Evolutionary conservation across 148 eudicot genomes (phyloP).

Genomic region (Rhododendron mucronatum): DNA sequence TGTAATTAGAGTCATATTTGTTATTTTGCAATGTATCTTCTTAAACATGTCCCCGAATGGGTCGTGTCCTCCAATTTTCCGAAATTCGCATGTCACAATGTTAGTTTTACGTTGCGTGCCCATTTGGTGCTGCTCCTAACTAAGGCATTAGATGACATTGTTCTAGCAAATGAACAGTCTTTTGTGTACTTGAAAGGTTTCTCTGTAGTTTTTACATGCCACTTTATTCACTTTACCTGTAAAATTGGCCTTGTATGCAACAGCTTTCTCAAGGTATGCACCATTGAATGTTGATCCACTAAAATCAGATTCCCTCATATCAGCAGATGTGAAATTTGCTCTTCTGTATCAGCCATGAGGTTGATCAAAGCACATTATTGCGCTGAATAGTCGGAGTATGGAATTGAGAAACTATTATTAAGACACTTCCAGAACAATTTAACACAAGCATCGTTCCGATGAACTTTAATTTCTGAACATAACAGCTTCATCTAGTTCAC

Average conservation of each 20-base stretch:
- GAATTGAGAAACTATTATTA: neutral
- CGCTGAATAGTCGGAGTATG: neutral
- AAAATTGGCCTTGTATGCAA: conserved; percentile 93
- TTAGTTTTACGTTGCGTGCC: neutral
- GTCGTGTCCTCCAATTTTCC: neutral
- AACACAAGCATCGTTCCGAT: neutral
- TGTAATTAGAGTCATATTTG: neutral
- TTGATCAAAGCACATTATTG: conserved; percentile 6
- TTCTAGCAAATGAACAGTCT: neutral
- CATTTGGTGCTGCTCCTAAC: neutral
- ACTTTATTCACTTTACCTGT: conserved; percentile 41
- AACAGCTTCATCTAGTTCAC: neutral
- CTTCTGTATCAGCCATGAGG: conserved; percentile 51
- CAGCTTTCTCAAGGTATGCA: conserved; percentile 98
- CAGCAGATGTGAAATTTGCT: conserved; percentile 95
- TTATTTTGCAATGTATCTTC: neutral
- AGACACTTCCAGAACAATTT: neutral
- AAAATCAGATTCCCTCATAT: conserved; percentile 98
- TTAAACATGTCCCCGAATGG: neutral
- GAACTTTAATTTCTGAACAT: neutral
- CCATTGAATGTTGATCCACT: conserved; percentile 98
- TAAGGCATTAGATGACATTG: neutral
- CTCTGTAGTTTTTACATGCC: neutral
- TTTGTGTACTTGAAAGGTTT: neutral
- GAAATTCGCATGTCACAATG: neutral